A percentile compares a stretch with the other conserved stretches of the same genome.
phyloP scores from a whole-genome alignment of 345 rosid species.

The Salix suchowensis region DNA sequence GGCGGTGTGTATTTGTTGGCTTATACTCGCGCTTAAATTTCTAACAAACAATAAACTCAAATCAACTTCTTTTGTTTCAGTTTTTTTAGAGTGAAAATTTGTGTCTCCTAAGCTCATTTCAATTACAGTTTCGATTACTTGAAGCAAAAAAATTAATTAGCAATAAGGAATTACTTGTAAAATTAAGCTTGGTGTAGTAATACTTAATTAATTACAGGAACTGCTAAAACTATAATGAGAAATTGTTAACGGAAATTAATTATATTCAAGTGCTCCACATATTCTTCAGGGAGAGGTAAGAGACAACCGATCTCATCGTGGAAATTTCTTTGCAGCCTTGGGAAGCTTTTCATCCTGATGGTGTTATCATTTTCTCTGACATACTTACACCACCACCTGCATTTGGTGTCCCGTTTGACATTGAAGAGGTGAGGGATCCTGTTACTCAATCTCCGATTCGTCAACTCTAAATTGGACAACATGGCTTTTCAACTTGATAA shows the following conservation, averaged over 20 bases:
- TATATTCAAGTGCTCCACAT: neutral
- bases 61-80: neutral
- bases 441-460: slow-evolving; percentile 66
- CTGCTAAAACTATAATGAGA: neutral
- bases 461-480: neutral
- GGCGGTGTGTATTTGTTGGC: too few species aligned
- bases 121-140: neutral
- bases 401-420: slow-evolving; percentile 78
- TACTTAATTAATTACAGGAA: neutral
- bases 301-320: slow-evolving; percentile 89
- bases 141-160: neutral
- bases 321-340: slow-evolving; percentile 95
- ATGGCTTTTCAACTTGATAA: neutral
- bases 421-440: slow-evolving; percentile 84
- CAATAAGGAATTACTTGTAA: neutral
- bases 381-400: slow-evolving; percentile 93
- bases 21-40: too few species aligned
- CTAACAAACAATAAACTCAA: neutral
- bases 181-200: neutral
- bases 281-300: slow-evolving; percentile 63
- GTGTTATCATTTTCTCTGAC: slow-evolving; percentile 91
- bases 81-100: neutral
- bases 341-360: slow-evolving; percentile 88
- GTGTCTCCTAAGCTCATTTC: neutral
- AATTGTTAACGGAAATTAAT: neutral